These are phyloP conservation scores for Monosporascus cannonballus DNA, from an alignment of 2,329 filamentous ascomycete genomes.

Conservation along the genomic window DNA sequence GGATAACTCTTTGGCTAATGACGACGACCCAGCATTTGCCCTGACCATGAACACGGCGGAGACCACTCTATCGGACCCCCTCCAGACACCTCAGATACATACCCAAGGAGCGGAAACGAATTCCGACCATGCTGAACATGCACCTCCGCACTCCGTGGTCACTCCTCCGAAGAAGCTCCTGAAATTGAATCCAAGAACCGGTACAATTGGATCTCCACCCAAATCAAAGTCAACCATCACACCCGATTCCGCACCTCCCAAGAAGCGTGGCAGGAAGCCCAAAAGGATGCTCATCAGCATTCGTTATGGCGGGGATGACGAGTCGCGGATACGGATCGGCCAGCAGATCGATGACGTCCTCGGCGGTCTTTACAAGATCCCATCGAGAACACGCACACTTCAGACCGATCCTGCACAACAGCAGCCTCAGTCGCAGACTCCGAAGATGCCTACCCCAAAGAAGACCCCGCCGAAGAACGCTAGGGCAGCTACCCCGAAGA, in stretches of 20 bases:
- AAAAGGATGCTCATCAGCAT: slow-evolving; percentile 46
- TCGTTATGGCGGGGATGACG: slow-evolving; percentile 49
- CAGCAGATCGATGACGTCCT: slow-evolving; percentile 60
- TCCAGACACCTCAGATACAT: not conserved
- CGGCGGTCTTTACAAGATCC: slow-evolving; percentile 16
- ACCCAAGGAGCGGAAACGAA: not conserved
- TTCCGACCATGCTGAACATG: not conserved
- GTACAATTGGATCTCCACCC: slow-evolving; percentile 57
- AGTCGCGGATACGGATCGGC: slow-evolving; percentile 44
- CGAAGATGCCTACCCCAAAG: slow-evolving; percentile 8
- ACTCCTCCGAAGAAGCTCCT: slow-evolving; percentile 41
- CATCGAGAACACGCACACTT: slow-evolving; percentile 1
- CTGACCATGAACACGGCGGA: not conserved
- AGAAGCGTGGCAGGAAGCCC: slow-evolving; percentile 30
- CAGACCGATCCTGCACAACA: not conserved
- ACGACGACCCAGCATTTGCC: not conserved
- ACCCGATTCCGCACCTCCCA: slow-evolving; percentile 5
- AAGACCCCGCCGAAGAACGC: slow-evolving; percentile 20
- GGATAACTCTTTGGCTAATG: not conserved
- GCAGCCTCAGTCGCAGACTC: slow-evolving; percentile 4
- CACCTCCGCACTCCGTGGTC: not conserved
- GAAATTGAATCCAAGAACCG: slow-evolving; percentile 52
- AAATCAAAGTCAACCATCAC: slow-evolving; percentile 37
- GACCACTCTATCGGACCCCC: not conserved
- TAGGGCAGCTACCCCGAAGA: slow-evolving; percentile 12